Conservation (phyloP, 306 rosid species). For the Prunus fruticosa region DNA sequence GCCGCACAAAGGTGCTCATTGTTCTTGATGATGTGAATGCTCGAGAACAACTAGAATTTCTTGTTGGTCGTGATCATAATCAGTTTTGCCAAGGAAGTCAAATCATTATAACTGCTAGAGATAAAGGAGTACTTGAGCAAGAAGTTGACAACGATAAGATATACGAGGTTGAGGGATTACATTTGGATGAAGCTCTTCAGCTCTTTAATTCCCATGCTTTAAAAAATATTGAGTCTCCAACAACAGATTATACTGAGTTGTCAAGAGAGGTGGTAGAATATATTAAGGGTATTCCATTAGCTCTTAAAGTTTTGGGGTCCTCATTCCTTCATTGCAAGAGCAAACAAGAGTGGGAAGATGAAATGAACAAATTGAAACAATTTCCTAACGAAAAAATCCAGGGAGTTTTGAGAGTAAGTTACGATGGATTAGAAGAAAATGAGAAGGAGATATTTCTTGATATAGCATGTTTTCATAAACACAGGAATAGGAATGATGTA, state of each 20-base stretch:
- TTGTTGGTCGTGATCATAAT: not conserved
- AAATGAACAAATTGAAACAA: not conserved
- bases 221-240: not conserved
- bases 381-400: not conserved
- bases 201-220: conserved; percentile 9
- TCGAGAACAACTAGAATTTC: not conserved
- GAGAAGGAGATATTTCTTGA: conserved; percentile 28
- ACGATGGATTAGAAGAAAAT: not conserved
- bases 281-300: conserved; percentile 15
- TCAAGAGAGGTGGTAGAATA: not conserved
- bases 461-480: conserved; percentile 34
- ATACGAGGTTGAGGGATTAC: not conserved
- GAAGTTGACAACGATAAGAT: not conserved
- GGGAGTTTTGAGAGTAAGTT: not conserved
- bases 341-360: not conserved
- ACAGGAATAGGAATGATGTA: conserved; percentile 10
- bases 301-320: not conserved
- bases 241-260: not conserved
- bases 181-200: not conserved
- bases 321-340: not conserved
- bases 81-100: not conserved
- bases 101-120: conserved; percentile 14
- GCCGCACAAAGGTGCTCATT: not conserved
- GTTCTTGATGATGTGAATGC: not conserved
- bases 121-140: not conserved